Evolutionary conservation across 352 stramenopile species (phyloP), one percentile per base, ranked within the genome.

Genomic region (Plasmopara viticola): DNA sequence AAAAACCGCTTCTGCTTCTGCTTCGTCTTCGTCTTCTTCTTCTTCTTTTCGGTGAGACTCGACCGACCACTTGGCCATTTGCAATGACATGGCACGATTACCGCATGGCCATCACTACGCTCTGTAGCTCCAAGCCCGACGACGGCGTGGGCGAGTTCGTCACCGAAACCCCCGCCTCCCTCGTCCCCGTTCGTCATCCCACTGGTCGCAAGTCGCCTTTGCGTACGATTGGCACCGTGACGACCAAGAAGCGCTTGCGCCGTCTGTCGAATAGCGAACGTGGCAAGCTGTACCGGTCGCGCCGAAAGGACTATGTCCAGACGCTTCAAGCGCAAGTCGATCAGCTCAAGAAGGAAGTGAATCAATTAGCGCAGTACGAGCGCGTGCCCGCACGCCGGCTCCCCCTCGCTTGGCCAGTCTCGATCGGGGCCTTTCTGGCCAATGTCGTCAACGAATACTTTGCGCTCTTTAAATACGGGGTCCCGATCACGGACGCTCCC

Each of bases 381-480:
- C 37, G 38, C 20, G 20, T 25, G 20, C 20, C n/a, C n/a, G n/a
- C n/a, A n/a, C n/a, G n/a, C n/a, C n/a, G n/a, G n/a, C n/a, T n/a
- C 30, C 30, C 31, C 1, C 31, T 60, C 9, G 28, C n/a, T 6
- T 58, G 60, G 30, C 51, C 62, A 9, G 20, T 1, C 20, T 52
- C 57, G 2, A 59, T 56, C 12, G 38, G 51, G 30, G 12, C 51
- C 41, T 68, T 67, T 13, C 60, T 82, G 10, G 63, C 66, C 42
- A 68, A 43, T 29, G 56, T 83, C 17, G 72, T 85, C 45, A 64
- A 59, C 42, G 73, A 87, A 51, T 87, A 87, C 60, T 85, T 85
- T 41, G 64, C 60, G 13, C 64, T 80, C 44, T 87, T 87, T 55
- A 75, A 75, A 30, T 71, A 72, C 52, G 76, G 76, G 25, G 62